Conservation (phyloP, 495 filamentous ascomycete species). For the Penicillium chermesinum region DNA sequence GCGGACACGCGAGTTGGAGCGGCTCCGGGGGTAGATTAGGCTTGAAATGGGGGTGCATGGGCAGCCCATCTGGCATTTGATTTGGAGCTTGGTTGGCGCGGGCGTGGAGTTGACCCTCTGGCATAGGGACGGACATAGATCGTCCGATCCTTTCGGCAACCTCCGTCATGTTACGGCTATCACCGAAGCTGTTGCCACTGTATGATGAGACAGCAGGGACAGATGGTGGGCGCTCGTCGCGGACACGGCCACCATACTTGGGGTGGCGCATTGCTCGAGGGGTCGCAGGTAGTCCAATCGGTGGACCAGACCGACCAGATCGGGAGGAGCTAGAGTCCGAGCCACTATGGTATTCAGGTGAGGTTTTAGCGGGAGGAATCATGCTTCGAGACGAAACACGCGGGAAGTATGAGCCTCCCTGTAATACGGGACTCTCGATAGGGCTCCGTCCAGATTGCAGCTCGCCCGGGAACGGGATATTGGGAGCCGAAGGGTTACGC, state of each 20-base stretch:
- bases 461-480: slow-evolving; percentile 75
- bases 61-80: slow-evolving; percentile 41
- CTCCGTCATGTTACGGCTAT: slow-evolving; percentile 57
- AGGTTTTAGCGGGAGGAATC: slow-evolving; percentile 36
- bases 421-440: slow-evolving; percentile 30
- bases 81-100: slow-evolving; percentile 15
- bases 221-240: slow-evolving; percentile 53
- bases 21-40: slow-evolving; percentile 48
- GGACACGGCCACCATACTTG: slow-evolving; percentile 53
- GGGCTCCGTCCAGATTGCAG: slow-evolving; percentile 31
- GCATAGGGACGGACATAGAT: slow-evolving; percentile 70
- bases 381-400: slow-evolving; percentile 34
- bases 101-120: slow-evolving; percentile 45
- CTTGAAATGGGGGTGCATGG: slow-evolving; percentile 55
- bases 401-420: slow-evolving; percentile 39
- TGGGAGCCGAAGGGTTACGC: slow-evolving; percentile 68
- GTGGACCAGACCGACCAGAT: slow-evolving; percentile 36
- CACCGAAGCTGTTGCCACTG: slow-evolving; percentile 45
- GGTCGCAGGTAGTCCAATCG: slow-evolving; percentile 71
- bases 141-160: slow-evolving; percentile 53
- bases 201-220: slow-evolving; percentile 58
- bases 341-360: slow-evolving; percentile 42
- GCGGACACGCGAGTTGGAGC: slow-evolving; percentile 37
- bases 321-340: slow-evolving; percentile 41
- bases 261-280: slow-evolving; percentile 80